A percentile compares a stretch with the other conserved stretches of the same genome.
phyloP scores from a whole-genome alignment of 2,329 filamentous ascomycete species.

The Xylariaceae sp. region DNA sequence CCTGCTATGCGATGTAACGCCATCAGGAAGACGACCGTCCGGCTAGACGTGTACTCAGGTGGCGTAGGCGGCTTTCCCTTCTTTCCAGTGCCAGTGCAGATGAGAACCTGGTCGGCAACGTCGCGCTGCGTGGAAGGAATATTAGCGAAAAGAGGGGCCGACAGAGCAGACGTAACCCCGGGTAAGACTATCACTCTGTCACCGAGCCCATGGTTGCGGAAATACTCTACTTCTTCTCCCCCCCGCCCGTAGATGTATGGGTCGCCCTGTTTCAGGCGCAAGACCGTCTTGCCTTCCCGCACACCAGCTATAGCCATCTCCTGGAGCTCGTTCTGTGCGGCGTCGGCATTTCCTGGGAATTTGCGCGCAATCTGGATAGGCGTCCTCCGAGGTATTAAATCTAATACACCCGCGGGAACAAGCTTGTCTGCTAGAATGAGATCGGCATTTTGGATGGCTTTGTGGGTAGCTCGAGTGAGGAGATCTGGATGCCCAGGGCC shows the following conservation, averaged over 20 bases:
- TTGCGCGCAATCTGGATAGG: slow-evolving; percentile 93
- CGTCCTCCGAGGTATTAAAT: slow-evolving; percentile 88
- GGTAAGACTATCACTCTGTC: slow-evolving; percentile 76
- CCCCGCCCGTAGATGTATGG: slow-evolving; percentile 96
- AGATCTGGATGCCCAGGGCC: slow-evolving; percentile 93
- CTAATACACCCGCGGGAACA: slow-evolving; percentile 82
- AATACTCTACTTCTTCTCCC: slow-evolving; percentile 89
- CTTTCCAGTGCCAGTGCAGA: slow-evolving; percentile 96
- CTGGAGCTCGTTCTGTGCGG: slow-evolving; percentile 88
- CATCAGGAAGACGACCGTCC: slow-evolving; percentile 96
- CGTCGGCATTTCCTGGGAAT: slow-evolving; percentile 95
- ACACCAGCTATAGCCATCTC: slow-evolving; percentile 75
- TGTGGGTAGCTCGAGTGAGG: slow-evolving; percentile 81
- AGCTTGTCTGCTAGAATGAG: slow-evolving; percentile 87
- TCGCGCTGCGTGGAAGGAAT: slow-evolving; percentile 90
- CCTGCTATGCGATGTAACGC: slow-evolving; percentile 83
- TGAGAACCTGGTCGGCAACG: slow-evolving; percentile 88
- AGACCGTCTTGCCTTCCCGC: slow-evolving; percentile 73
- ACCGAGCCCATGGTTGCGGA: slow-evolving; percentile 73
- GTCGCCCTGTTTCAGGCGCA: slow-evolving; percentile 94
- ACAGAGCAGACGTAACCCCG: slow-evolving; percentile 87
- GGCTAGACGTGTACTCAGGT: slow-evolving; percentile 75
- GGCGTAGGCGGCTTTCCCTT: slow-evolving; percentile 85
- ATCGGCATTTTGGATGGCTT: slow-evolving; percentile 76
- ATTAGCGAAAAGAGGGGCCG: slow-evolving; percentile 84